These are phyloP conservation scores for Madurella fahalii DNA, from an alignment of 2,329 filamentous ascomycete species.

Conservation along the genomic window DNA sequence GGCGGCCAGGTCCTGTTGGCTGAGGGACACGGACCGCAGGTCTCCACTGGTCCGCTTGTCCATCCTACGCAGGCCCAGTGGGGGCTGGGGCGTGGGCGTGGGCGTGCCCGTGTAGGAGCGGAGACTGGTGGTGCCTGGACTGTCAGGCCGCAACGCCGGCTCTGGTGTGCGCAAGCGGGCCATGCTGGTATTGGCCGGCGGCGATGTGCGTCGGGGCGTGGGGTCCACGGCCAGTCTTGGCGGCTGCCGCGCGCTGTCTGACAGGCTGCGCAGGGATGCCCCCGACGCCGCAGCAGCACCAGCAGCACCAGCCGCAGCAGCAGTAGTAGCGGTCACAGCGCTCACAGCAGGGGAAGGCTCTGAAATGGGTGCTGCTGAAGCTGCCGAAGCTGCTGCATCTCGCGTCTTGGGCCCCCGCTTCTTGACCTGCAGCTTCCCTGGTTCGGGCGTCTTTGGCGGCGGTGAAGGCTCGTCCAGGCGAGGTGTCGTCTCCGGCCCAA, in stretches of 20 bases:
- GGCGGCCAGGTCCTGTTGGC: constrained; percentile 46
- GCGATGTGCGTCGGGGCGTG: constrained; percentile 41
- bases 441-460: constrained; percentile 39
- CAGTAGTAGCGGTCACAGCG: neutral
- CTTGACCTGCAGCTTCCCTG: constrained; percentile 37
- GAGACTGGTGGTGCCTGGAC: constrained; percentile 54
- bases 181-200: constrained; percentile 47
- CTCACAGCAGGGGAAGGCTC: neutral
- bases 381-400: too few relatives aligned
- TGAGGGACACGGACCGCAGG: constrained; percentile 64
- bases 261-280: constrained; percentile 34
- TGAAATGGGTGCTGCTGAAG: neutral
- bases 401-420: constrained; percentile 28
- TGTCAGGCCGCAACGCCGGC: constrained; percentile 57
- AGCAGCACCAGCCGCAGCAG: neutral
- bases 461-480: constrained; percentile 38
- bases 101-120: constrained; percentile 45
- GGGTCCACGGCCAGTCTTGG: constrained; percentile 9
- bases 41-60: constrained; percentile 70
- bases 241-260: constrained; percentile 30
- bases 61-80: constrained; percentile 55
- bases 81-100: constrained; percentile 54
- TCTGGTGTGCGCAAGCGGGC: constrained; percentile 51
- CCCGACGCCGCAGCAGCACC: neutral
- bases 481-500: constrained; percentile 27